These are phyloP conservation scores for Trichothecium sympodiale DNA, from an alignment of 2,329 filamentous ascomycete genomes.

Conservation along the genomic window DNA sequence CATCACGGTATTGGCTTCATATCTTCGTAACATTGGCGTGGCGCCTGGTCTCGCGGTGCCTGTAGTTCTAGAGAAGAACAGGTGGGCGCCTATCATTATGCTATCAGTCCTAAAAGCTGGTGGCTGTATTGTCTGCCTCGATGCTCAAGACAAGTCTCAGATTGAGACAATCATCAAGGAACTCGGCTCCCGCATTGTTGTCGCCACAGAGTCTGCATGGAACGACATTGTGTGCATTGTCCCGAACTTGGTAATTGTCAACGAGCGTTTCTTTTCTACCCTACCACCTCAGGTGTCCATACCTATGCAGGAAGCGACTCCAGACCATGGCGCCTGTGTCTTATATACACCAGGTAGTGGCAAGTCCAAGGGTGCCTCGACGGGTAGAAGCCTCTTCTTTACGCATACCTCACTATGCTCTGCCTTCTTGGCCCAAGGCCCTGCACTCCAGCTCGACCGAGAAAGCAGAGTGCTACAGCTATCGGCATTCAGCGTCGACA, in stretches of 20 bases:
- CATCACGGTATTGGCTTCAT: slow-evolving; percentile 25
- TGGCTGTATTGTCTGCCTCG: slow-evolving; percentile 38
- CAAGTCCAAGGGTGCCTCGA: slow-evolving; percentile 24
- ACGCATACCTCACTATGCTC: slow-evolving; percentile 49
- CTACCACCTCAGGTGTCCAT: slow-evolving; percentile 19
- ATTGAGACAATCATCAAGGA: slow-evolving; percentile 30
- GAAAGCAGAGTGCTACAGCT: slow-evolving; percentile 46
- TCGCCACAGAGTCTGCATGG: slow-evolving; percentile 31
- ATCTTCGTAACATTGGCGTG: slow-evolving; percentile 40
- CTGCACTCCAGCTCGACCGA: slow-evolving; percentile 34
- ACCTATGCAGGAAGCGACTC: slow-evolving; percentile 19
- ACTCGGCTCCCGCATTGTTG: slow-evolving; percentile 30
- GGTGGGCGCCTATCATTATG: slow-evolving; percentile 58
- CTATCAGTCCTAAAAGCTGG: slow-evolving; percentile 55
- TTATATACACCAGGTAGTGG: slow-evolving; percentile 45
- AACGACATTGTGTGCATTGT: slow-evolving; percentile 26
- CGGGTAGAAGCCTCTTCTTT: slow-evolving; percentile 47
- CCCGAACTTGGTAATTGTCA: slow-evolving; percentile 28
- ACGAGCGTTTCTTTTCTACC: slow-evolving; percentile 26
- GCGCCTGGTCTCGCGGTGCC: slow-evolving; percentile 46
- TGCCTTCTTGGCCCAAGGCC: slow-evolving; percentile 37
- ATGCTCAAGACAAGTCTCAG: slow-evolving; percentile 29
- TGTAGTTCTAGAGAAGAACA: slow-evolving; percentile 58
- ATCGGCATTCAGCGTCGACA: slow-evolving; percentile 42
- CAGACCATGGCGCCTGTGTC: slow-evolving; percentile 44